Evolutionary conservation across 164 flowering plant species (phyloP).

Genomic region (Umbellularia californica): DNA sequence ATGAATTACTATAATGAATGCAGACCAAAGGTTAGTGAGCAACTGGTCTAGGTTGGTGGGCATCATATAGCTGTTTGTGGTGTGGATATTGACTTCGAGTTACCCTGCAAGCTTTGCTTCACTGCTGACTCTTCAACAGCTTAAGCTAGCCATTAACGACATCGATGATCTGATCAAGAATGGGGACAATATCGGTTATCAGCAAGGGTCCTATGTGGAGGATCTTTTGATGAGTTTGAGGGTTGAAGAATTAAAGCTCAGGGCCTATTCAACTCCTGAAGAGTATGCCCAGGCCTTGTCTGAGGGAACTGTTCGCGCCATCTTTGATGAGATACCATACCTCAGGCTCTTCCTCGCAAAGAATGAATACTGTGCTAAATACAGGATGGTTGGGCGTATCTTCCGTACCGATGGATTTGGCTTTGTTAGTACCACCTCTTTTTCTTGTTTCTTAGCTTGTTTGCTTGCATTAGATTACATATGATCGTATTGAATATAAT

Average conservation of each 20-base stretch:
- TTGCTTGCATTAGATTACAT: too few species aligned
- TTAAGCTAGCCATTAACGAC: slow-evolving; percentile 33
- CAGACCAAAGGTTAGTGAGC: slow-evolving; percentile 41
- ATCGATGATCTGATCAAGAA: slow-evolving; percentile 25
- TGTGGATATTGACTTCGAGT: slow-evolving; percentile 34
- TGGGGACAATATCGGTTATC: slow-evolving; percentile 40
- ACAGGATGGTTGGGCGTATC: too few species aligned
- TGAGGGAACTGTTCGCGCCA: slow-evolving; percentile 9
- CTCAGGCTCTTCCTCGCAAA: too few species aligned
- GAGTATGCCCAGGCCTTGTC: slow-evolving; percentile 23
- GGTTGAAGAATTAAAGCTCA: slow-evolving; percentile 14
- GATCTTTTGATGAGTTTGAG: slow-evolving; percentile 1
- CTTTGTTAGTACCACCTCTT: too few species aligned
- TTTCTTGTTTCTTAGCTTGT: too few species aligned
- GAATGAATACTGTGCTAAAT: too few species aligned
- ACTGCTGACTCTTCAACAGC: slow-evolving; percentile 38
- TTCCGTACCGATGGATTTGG: too few species aligned
- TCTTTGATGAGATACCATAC: too few species aligned
- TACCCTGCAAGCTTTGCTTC: slow-evolving; percentile 60
- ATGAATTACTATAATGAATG: not conserved
- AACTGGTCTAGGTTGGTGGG: slow-evolving; percentile 38
- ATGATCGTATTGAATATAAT: too few species aligned
- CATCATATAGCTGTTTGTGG: slow-evolving; percentile 50
- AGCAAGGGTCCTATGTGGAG: slow-evolving; percentile 33
- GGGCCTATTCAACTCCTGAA: slow-evolving; percentile 11